Evolutionary conservation across 2,329 filamentous ascomycete genomes (phyloP), one percentile per base, ranked within the genome.

Genomic region (Pseudocercospora musae): DNA sequence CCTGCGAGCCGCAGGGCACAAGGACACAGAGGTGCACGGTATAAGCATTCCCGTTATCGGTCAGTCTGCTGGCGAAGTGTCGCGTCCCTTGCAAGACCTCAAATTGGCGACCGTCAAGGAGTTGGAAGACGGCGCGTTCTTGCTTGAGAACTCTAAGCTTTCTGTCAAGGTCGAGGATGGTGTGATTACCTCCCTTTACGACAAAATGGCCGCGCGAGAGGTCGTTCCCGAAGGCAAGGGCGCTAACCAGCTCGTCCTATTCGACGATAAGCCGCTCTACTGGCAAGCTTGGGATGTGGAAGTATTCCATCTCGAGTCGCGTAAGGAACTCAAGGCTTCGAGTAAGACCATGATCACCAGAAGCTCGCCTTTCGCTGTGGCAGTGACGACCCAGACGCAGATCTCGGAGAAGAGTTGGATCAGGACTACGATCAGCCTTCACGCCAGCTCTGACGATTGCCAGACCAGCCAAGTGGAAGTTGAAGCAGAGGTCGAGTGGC

Each of bases 231-330:
- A 84, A 63, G 84, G 82, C 29, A 84, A 85, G 23, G 93, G 93
- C 75, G 93, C 89, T 23, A 96, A 96, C 69, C 92, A 97, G 74
- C 86, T 95, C 56, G 93, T 98, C 67, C 87, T 98, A 23, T 98
- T 96, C 72, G 95, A 99, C 73, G 95, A 99, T 78, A 97, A 98
- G 78, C 93, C 93, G 21, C 84, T 97, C 23, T 96, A 96, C 80
- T 98, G 92, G 93, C 91, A 97, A 78, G 93, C 92, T 2, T 96
- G 94, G 93, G 94, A 99, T 75, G 94, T 98, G 5, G 95, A 99
- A 77, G 93, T 98, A 27, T 99, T 89, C 79, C 95, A 99, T 72
- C 85, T 98, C 25, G 87, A 96, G 59, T 95, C 92, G 1, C 87
- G 92, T 60, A 85, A 90, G 74, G 90, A 94, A 74, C 82, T 99